Percentiles rank a stretch among this genome's conserved stretches.
Evolutionary conservation across 495 filamentous ascomycete genomes (phyloP).

Genomic region (Jackrogersella multiformis): DNA sequence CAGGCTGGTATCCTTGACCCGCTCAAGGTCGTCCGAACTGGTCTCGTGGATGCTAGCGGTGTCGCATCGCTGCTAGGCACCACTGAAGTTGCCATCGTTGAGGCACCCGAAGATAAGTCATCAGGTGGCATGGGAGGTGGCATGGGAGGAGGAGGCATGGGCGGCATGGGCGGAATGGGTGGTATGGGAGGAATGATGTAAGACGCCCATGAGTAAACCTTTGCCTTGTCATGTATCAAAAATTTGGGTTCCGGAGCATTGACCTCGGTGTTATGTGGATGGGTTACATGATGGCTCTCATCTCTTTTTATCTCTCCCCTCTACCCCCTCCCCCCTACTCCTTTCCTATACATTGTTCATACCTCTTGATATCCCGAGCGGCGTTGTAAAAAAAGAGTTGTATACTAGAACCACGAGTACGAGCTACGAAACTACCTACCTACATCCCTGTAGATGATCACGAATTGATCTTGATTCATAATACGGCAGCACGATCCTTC

Average conservation of each 20-base stretch:
- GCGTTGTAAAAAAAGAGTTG: slow-evolving; percentile 44
- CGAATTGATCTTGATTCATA: slow-evolving; percentile 33
- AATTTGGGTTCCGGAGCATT: slow-evolving; percentile 47
- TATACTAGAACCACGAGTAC: slow-evolving; percentile 40
- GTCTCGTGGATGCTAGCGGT: slow-evolving; percentile 91
- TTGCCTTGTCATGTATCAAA: slow-evolving; percentile 45
- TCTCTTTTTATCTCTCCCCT: slow-evolving; percentile 44
- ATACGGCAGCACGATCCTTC: background rate
- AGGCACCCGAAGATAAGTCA: slow-evolving; percentile 92
- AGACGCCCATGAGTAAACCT: slow-evolving; percentile 37
- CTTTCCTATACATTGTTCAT: slow-evolving; percentile 40
- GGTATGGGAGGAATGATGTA: slow-evolving; percentile 68
- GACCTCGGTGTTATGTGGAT: slow-evolving; percentile 48
- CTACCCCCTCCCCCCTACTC: slow-evolving; percentile 19
- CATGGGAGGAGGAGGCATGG: slow-evolving; percentile 79
- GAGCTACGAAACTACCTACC: slow-evolving; percentile 23
- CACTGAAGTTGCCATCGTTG: slow-evolving; percentile 96
- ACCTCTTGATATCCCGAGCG: slow-evolving; percentile 47
- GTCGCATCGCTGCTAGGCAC: slow-evolving; percentile 97
- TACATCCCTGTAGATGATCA: slow-evolving; percentile 32
- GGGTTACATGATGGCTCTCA: slow-evolving; percentile 43
- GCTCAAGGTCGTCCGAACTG: slow-evolving; percentile 98
- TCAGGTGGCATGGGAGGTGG: slow-evolving; percentile 68
- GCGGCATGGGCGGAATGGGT: slow-evolving; percentile 71
- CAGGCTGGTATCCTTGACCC: slow-evolving; percentile 95